Evolutionary conservation across 2,329 filamentous ascomycete genomes (phyloP).

Genomic region (Leptodontidium sp.): DNA sequence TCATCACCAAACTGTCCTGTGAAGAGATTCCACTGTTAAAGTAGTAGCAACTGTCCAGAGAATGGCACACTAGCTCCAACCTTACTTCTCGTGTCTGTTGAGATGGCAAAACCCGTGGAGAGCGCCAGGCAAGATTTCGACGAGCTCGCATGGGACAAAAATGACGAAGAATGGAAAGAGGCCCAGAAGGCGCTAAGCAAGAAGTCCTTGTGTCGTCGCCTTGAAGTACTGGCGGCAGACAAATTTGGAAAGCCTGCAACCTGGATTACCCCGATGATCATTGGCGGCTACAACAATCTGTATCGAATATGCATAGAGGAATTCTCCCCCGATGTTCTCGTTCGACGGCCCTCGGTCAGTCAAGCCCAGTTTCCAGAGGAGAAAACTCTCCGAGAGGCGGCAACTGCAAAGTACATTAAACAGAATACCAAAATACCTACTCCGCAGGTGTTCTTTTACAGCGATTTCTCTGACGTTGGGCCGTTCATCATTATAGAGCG

Average conservation of each 20-base stretch:
- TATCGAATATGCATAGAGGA: slow-evolving; percentile 34
- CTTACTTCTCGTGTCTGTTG: neutral
- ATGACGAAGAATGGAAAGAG: neutral
- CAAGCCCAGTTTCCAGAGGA: slow-evolving; percentile 23
- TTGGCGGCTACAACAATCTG: slow-evolving; percentile 37
- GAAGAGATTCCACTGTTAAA: too few species aligned
- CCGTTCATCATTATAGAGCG: slow-evolving; percentile 26
- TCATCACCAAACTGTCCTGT: too few species aligned
- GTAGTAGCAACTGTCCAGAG: too few species aligned
- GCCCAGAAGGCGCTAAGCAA: slow-evolving; percentile 19
- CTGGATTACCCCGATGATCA: slow-evolving; percentile 30
- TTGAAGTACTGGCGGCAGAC: slow-evolving; percentile 24
- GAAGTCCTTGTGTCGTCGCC: slow-evolving; percentile 16
- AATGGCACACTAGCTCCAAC: too few species aligned
- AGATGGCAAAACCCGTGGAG: neutral
- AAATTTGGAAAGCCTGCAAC: slow-evolving; percentile 31
- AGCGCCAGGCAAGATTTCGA: slow-evolving; percentile 32
- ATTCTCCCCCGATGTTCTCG: slow-evolving; percentile 25
- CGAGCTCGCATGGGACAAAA: slow-evolving; percentile 24
- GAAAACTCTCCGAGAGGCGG: slow-evolving; percentile 26
- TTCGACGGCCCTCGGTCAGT: slow-evolving; percentile 27
- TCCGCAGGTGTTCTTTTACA: slow-evolving; percentile 25
- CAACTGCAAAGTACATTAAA: slow-evolving; percentile 22
- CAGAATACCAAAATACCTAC: slow-evolving; percentile 28
- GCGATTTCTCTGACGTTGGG: slow-evolving; percentile 24